Percentiles rank a stretch among this genome's conserved stretches.
Conservation (phyloP, 352 stramenopile genomes). For the Globisporangium carolinianum region DNA sequence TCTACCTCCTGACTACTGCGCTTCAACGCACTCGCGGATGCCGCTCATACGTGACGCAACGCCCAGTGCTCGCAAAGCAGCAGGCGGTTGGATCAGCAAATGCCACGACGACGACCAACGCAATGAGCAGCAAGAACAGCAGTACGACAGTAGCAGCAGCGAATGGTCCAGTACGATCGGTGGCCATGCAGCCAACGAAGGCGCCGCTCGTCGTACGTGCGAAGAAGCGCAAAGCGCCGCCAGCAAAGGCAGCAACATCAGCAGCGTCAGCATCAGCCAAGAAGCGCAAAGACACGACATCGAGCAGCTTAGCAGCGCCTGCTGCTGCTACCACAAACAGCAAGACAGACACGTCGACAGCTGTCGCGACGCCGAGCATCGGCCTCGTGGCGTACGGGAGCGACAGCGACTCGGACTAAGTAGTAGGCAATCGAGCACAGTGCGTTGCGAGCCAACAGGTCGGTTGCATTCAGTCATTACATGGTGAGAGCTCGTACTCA, state of each 20-base stretch:
- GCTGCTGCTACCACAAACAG: constrained; percentile 1
- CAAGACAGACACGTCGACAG: constrained; percentile 5
- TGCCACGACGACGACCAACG: too few species aligned
- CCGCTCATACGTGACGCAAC: background rate
- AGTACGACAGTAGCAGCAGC: background rate
- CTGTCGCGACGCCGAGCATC: constrained; percentile 12
- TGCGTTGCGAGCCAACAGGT: too few species aligned
- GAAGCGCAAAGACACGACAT: constrained; percentile 13
- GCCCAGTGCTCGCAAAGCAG: constrained; percentile 53
- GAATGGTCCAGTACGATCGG: background rate
- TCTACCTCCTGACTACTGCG: too few species aligned
- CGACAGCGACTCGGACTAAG: constrained; percentile 47
- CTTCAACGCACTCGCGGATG: too few species aligned
- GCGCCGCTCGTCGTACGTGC: constrained; percentile 36
- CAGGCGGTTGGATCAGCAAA: constrained; percentile 1
- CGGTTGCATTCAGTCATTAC: too few species aligned
- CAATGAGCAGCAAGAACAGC: constrained; percentile 15
- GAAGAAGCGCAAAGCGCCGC: constrained; percentile 34
- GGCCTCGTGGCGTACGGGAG: constrained; percentile 61
- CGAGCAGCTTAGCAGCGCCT: constrained; percentile 1
- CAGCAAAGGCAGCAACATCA: constrained; percentile 3
- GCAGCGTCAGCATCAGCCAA: constrained; percentile 7
- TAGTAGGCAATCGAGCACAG: too few species aligned
- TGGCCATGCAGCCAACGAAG: constrained; percentile 18
- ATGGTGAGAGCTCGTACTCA: background rate